Evolutionary conservation across 495 filamentous ascomycete species (phyloP).

Genomic region (Filosporella fistucella): DNA sequence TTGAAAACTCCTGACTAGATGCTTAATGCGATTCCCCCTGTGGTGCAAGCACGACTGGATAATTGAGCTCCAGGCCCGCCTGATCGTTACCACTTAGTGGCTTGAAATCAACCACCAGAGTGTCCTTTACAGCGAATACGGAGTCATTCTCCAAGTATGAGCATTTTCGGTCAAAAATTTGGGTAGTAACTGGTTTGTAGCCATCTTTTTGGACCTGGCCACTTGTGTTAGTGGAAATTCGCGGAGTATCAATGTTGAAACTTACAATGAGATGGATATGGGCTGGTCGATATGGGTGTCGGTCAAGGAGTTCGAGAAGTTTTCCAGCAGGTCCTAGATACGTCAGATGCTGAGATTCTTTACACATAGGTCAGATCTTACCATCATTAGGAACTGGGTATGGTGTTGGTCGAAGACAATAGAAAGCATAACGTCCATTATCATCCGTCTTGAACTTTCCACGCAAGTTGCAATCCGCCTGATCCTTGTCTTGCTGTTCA

Average conservation of each 20-base stretch:
- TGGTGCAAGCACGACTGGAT: constrained; percentile 22
- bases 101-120: constrained; percentile 59
- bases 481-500: constrained; percentile 82
- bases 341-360: background rate
- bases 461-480: constrained; percentile 75
- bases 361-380: constrained; percentile 26
- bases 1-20: background rate
- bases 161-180: constrained; percentile 60
- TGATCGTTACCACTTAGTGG: constrained; percentile 51
- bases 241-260: too few species aligned
- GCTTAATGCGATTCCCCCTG: background rate
- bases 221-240: constrained; percentile 27
- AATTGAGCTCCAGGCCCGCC: constrained; percentile 66
- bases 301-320: constrained; percentile 66
- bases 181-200: constrained; percentile 56
- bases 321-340: constrained; percentile 54
- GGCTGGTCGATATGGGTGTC: constrained; percentile 78
- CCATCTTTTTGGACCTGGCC: constrained; percentile 30
- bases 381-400: constrained; percentile 76
- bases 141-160: constrained; percentile 58
- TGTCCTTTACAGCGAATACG: constrained; percentile 64
- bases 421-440: constrained; percentile 71
- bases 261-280: constrained; percentile 82
- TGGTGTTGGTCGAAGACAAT: constrained; percentile 78
- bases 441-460: constrained; percentile 78